phyloP scores from a whole-genome alignment of 805 yeast genomes.

The Ogataea ramenticola region DNA sequence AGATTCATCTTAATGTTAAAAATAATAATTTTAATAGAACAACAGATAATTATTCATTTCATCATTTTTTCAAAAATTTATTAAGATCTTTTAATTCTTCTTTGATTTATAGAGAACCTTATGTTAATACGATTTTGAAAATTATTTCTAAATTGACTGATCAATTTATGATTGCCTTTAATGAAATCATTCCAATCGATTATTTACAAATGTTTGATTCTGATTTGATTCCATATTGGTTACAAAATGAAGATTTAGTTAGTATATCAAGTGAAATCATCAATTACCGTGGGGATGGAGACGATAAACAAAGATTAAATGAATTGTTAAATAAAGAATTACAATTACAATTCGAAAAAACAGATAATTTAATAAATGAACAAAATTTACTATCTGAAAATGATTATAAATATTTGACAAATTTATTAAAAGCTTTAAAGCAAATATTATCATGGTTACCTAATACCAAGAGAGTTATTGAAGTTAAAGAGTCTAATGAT shows the following conservation, averaged over 20 bases:
- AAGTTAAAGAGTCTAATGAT: slow-evolving; percentile 3
- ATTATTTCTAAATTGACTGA: slow-evolving; percentile 33
- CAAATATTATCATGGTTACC: slow-evolving; percentile 63
- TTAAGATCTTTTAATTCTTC: slow-evolving; percentile 56
- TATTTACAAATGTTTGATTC: slow-evolving; percentile 5
- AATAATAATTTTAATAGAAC: slow-evolving; percentile 25
- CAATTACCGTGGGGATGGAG: too few species aligned
- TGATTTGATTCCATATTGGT: slow-evolving; percentile 24
- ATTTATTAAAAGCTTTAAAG: slow-evolving; percentile 44
- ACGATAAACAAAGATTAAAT: slow-evolving; percentile 1
- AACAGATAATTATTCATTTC: slow-evolving; percentile 40
- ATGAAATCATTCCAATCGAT: slow-evolving; percentile 16
- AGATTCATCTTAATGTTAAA: slow-evolving; percentile 18
- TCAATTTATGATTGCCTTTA: slow-evolving; percentile 25
- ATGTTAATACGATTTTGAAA: slow-evolving; percentile 37
- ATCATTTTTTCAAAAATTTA: slow-evolving; percentile 37
- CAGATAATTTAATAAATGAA: slow-evolving; percentile 22
- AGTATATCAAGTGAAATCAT: too few species aligned
- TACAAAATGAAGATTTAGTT: slow-evolving; percentile 24
- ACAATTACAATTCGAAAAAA: background rate
- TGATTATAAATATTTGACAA: slow-evolving; percentile 42
- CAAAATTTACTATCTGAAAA: slow-evolving; percentile 49
- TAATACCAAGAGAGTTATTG: slow-evolving; percentile 34
- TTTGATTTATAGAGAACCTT: slow-evolving; percentile 47
- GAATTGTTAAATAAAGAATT: background rate